Evolutionary conservation across 352 stramenopile species (phyloP), one percentile per base, ranked within the genome.

Genomic region (Globisporangium nodosum): DNA sequence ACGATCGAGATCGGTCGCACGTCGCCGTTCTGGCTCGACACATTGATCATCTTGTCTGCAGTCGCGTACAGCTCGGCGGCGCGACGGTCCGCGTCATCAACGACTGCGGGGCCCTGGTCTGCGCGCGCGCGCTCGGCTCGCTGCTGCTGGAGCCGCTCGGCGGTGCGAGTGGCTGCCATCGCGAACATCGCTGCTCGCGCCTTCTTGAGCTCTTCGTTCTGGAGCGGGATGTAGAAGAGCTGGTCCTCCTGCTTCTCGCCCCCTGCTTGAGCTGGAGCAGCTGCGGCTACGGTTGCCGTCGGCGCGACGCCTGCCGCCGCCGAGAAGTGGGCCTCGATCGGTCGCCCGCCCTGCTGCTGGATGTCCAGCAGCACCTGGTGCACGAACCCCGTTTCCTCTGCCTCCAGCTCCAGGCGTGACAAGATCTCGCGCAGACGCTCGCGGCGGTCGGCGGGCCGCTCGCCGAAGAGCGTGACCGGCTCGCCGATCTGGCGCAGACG

Each of bases 391-490:
- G 70, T 85, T 56, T 88, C 85, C 57, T 92, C 84, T 0, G 72
- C 81, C 24, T 90, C 81, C 4, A 93, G 65, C 51, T 92, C 76
- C 13, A 92, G 72, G 13, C 78, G 69, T 18, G 90, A 94, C 46
- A 98, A 69, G 54, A 96, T 76, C 61, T 96, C 78, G 13, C 93
- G 85, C 58, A 99, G 70, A 37, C 96, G 90, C 66, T 98, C 88
- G 33, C 96, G 88, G 21, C 97, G 88, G 70, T 98, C 95, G 2
- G 92, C 96, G 11, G 92, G 82, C 40, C 96, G 87, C 68, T 99
- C 97, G 27, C 96, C 96, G 71, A 99, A 99, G 13, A 99, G 76
- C 61, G 93, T 96, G 31, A 98, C 85, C 18, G 96, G 96, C 37
- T 98, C 76, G 5, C 93, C 87, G 43, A 98, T 68, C 63, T 87